Evolutionary conservation across 306 rosid species (phyloP).

Genomic region (Trichosanthes cucumerina): DNA sequence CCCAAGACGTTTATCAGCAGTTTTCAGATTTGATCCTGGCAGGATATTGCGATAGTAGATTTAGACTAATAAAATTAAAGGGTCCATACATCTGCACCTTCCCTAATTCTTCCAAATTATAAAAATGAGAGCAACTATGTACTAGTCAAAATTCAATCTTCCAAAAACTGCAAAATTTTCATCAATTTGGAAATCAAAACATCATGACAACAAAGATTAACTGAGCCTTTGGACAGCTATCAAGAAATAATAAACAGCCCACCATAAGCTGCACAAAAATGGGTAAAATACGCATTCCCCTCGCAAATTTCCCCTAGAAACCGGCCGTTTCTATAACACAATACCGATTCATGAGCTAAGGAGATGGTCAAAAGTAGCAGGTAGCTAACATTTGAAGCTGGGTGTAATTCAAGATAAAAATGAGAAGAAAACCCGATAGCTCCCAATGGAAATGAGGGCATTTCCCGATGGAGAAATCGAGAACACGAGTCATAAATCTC

Average conservation of each 20-base stretch:
- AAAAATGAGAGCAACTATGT: background rate
- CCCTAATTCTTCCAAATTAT: background rate
- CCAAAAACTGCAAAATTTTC: background rate
- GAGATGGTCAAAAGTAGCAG: background rate
- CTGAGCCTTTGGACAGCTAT: background rate
- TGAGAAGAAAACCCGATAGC: background rate
- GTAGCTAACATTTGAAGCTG: background rate
- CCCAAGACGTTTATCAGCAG: conserved; percentile 26
- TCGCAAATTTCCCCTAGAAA: background rate
- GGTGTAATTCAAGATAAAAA: background rate
- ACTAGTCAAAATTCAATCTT: background rate
- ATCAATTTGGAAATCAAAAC: background rate
- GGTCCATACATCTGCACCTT: background rate
- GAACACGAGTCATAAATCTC: background rate
- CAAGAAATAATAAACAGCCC: background rate
- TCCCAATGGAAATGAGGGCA: background rate
- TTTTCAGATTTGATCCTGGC: conserved; percentile 34
- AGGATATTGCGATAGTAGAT: conserved; percentile 1
- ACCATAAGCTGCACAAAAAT: background rate
- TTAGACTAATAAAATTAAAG: background rate
- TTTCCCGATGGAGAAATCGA: background rate
- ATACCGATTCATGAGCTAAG: background rate
- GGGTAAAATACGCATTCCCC: background rate
- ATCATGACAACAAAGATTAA: background rate
- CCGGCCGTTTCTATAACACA: background rate